These are phyloP conservation scores for Stagonosporopsis vannaccii DNA, from an alignment of 2,329 filamentous ascomycete genomes.

Conservation along the genomic window DNA sequence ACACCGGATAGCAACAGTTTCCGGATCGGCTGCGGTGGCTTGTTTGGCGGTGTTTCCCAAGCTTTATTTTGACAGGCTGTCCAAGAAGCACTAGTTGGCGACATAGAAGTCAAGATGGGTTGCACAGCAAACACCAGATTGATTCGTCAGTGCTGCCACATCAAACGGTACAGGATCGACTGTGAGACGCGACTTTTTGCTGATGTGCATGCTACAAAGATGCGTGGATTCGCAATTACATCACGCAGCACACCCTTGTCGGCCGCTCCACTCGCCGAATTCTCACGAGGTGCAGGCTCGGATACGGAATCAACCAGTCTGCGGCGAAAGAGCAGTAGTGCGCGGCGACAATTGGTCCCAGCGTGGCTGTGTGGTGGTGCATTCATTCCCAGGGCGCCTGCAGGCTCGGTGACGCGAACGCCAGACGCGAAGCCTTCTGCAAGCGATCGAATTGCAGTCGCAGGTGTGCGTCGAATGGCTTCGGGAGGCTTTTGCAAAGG, in stretches of 20 bases:
- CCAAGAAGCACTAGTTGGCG: slow-evolving; percentile 3
- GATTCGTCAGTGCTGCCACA: slow-evolving; percentile 11
- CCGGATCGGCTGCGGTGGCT: slow-evolving; percentile 12
- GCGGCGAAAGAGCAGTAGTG: slow-evolving; percentile 1
- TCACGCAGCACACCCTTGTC: slow-evolving; percentile 3
- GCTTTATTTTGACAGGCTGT: slow-evolving; percentile 18
- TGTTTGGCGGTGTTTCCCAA: slow-evolving; percentile 22
- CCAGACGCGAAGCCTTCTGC: slow-evolving; percentile 12
- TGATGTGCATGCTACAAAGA: slow-evolving; percentile 10
- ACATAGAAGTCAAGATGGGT: neutral
- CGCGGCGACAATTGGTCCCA: neutral
- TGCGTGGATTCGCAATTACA: slow-evolving; percentile 2
- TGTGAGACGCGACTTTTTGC: neutral
- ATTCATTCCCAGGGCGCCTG: neutral
- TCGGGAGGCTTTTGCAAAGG: slow-evolving; percentile 17
- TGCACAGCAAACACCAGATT: slow-evolving; percentile 3
- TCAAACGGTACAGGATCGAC: slow-evolving; percentile 5
- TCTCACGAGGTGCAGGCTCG: slow-evolving; percentile 3
- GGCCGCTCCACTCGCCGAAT: slow-evolving; percentile 14
- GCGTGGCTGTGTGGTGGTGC: slow-evolving; percentile 3
- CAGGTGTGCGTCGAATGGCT: slow-evolving; percentile 3
- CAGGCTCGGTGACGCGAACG: slow-evolving; percentile 10
- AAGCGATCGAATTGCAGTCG: slow-evolving; percentile 16
- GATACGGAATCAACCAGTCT: neutral
- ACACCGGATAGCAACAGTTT: slow-evolving; percentile 19